Evolutionary conservation across 768 basidiomycete genomes (phyloP).

Genomic region (Butyriboletus loyo): DNA sequence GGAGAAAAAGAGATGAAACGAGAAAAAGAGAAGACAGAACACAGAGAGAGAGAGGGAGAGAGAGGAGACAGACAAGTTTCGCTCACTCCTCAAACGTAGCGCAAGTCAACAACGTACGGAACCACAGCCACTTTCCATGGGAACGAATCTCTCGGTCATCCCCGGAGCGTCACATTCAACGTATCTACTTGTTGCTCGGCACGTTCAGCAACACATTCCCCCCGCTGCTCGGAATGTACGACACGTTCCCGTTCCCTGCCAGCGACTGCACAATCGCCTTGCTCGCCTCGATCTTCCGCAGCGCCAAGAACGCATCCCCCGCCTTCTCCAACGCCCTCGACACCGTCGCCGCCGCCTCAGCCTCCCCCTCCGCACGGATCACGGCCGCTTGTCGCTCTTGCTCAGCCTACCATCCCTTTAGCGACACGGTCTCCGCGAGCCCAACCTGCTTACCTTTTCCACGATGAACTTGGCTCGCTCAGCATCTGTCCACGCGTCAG

Average conservation of each 20-base stretch:
- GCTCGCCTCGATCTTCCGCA: conserved; percentile 96
- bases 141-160: conserved; percentile 19
- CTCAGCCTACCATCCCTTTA: conserved; percentile 67
- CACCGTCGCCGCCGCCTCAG: conserved; percentile 93
- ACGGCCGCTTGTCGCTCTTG: conserved; percentile 99
- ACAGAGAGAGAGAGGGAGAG: conserved; percentile 17
- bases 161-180: conserved; percentile 5
- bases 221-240: conserved; percentile 81
- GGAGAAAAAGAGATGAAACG: conserved; percentile 30
- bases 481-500: conserved; percentile 60
- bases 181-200: conserved; percentile 42
- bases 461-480: conserved; percentile 99
- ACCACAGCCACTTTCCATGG: conserved; percentile 28
- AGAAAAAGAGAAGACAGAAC: conserved; percentile 29
- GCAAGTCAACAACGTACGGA: conserved; percentile 15
- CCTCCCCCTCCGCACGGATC: conserved; percentile 97
- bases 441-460: conserved; percentile 68
- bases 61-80: conserved; percentile 12
- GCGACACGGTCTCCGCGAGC: conserved; percentile 5
- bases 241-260: conserved; percentile 75
- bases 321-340: conserved; percentile 89
- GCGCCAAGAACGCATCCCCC: conserved; percentile 91
- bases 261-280: conserved; percentile 94
- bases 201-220: conserved; percentile 84
- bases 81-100: conserved; percentile 21